Percentiles rank a stretch among this genome's conserved stretches.
These are phyloP conservation scores for Solanum lignicaule DNA, from an alignment of 257 asterid species.

Conservation along the genomic window DNA sequence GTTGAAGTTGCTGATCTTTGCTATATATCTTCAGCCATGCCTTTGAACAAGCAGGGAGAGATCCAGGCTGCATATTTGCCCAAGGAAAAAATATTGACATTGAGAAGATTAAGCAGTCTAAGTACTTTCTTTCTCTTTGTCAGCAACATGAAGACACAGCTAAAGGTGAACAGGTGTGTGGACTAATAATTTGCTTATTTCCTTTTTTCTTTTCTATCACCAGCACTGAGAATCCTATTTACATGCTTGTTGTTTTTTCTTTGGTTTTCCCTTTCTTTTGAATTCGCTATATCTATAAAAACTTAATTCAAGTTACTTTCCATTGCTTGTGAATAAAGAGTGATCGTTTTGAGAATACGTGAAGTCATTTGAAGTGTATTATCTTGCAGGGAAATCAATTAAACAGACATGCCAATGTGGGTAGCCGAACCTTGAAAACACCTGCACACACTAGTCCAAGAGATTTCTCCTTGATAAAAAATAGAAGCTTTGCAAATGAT, in stretches of 20 bases:
- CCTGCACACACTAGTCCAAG: constrained; percentile 54
- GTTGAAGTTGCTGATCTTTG: constrained; percentile 6
- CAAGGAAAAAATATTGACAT: constrained; percentile 45
- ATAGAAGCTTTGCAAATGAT: constrained; percentile 22
- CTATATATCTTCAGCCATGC: constrained; percentile 51
- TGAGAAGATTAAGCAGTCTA: constrained; percentile 64
- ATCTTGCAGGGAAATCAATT: constrained; percentile 38
- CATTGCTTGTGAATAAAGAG: not conserved
- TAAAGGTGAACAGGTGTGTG: constrained; percentile 34
- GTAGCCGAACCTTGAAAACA: constrained; percentile 30
- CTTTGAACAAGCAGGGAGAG: constrained; percentile 83
- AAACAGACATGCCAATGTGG: constrained; percentile 28
- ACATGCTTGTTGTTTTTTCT: not conserved
- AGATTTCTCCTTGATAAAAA: constrained; percentile 31
- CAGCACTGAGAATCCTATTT: not conserved
- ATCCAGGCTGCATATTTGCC: constrained; percentile 48
- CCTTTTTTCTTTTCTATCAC: not conserved
- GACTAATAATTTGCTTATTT: not conserved
- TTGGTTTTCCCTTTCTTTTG: not conserved
- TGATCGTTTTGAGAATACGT: not conserved
- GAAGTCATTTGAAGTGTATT: not conserved
- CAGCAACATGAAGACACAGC: constrained; percentile 31
- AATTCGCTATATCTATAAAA: not conserved
- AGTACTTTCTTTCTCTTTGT: constrained; percentile 46
- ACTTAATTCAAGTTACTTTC: not conserved